phyloP scores from a whole-genome alignment of 805 yeast genomes.

The Kuraishia capsulata region DNA sequence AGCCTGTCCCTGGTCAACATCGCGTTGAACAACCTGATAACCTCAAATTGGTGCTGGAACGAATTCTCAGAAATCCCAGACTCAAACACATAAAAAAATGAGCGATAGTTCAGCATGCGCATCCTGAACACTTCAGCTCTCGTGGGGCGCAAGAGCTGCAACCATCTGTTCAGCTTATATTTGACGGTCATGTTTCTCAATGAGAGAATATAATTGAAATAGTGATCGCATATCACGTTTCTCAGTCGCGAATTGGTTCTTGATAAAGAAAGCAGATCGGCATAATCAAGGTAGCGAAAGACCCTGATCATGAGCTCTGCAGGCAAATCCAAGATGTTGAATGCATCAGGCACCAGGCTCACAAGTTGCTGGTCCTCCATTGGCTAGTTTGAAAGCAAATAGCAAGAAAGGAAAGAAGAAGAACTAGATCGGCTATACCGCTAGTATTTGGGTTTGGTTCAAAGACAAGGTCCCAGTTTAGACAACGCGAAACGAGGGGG shows the following conservation, averaged over 20 bases:
- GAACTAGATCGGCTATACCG: too few species aligned
- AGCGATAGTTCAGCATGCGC: constrained; percentile 2
- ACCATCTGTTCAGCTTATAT: constrained; percentile 1
- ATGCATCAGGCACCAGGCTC: not conserved
- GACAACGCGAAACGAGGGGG: too few species aligned
- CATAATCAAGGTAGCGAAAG: not conserved
- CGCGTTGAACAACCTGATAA: not conserved
- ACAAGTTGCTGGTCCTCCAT: too few species aligned
- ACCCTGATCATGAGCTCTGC: not conserved
- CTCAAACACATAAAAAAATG: not conserved
- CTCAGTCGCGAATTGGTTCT: not conserved
- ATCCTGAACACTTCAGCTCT: not conserved
- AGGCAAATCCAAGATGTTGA: not conserved
- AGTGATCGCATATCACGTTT: not conserved
- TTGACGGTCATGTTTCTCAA: not conserved
- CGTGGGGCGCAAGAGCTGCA: constrained; percentile 1
- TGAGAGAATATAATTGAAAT: not conserved
- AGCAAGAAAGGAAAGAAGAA: too few species aligned
- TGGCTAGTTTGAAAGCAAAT: too few species aligned
- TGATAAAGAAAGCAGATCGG: not conserved
- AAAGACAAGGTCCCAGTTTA: too few species aligned
- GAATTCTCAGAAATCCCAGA: not conserved
- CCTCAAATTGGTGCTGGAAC: constrained; percentile 3
- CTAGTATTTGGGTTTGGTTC: too few species aligned
- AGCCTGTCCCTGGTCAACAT: constrained; percentile 3